Evolutionary conservation across 2,329 filamentous ascomycete species (phyloP).

Genomic region (Fusarium foetens): DNA sequence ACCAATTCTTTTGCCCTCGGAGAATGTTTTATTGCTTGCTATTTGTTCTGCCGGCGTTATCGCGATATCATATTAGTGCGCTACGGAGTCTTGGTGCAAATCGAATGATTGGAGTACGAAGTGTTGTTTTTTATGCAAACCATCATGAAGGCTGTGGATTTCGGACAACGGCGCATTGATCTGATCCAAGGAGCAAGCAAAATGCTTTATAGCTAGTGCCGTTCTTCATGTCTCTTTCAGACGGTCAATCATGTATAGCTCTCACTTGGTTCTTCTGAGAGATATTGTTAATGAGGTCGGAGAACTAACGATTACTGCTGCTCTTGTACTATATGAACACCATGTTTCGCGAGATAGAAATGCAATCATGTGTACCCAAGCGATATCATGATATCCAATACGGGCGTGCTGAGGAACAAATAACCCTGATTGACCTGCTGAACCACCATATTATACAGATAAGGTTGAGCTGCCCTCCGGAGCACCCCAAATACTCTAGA

Average conservation of each 20-base stretch:
- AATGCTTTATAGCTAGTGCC: slow-evolving; percentile 22
- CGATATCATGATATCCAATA: background rate
- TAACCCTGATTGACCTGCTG: background rate
- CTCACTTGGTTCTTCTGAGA: background rate
- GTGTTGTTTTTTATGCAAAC: slow-evolving; percentile 9
- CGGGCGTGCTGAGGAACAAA: background rate
- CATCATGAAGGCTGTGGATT: slow-evolving; percentile 15
- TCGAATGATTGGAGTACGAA: slow-evolving; percentile 28
- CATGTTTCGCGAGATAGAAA: background rate
- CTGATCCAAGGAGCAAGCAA: slow-evolving; percentile 26
- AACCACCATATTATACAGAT: background rate
- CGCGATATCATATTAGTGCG: slow-evolving; percentile 20
- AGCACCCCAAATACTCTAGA: background rate
- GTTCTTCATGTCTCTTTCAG: slow-evolving; percentile 9
- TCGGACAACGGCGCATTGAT: slow-evolving; percentile 32
- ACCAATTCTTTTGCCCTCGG: background rate
- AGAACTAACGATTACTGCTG: slow-evolving; percentile 4
- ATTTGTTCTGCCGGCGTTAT: slow-evolving; percentile 27
- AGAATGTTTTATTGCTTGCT: background rate
- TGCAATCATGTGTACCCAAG: background rate
- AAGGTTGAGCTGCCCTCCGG: background rate
- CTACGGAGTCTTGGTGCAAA: slow-evolving; percentile 37
- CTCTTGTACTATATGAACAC: slow-evolving; percentile 5
- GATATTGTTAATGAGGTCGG: slow-evolving; percentile 4
- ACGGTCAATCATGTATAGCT: background rate